phyloP scores from a whole-genome alignment of 139 green algal species.

The Prasinococcaceae sp. region DNA sequence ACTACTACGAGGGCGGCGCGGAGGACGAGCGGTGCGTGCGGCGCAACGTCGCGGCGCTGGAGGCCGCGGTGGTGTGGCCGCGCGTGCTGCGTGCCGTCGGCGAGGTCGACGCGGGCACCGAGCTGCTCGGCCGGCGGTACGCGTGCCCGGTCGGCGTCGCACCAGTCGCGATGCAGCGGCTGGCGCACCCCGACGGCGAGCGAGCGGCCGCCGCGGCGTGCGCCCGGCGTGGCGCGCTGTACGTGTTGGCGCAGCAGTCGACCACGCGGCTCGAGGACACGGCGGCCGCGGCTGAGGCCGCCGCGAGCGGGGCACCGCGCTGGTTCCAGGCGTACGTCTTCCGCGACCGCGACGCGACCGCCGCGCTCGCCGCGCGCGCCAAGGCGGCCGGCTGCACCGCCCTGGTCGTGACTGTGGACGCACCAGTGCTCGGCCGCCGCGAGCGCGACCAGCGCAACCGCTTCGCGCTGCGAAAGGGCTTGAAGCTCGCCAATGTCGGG shows the following conservation, averaged over 20 bases:
- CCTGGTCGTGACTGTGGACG: constrained; percentile 77
- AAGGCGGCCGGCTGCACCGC: constrained; percentile 51
- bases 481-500: constrained; percentile 36
- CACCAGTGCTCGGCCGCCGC: constrained; percentile 44
- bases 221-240: constrained; percentile 17
- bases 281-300: neutral
- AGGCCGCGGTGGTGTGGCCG: neutral
- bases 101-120: neutral
- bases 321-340: constrained; percentile 69
- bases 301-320: neutral
- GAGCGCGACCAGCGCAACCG: constrained; percentile 53
- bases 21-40: neutral
- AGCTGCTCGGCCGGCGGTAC: neutral
- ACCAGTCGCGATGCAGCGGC: constrained; percentile 57
- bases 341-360: constrained; percentile 42
- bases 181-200: constrained; percentile 51
- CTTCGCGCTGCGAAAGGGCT: constrained; percentile 35
- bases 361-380: constrained; percentile 42
- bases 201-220: constrained; percentile 34
- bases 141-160: constrained; percentile 44
- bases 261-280: constrained; percentile 1
- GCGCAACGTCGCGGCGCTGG: neutral
- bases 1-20: constrained; percentile 5
- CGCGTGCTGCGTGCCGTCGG: neutral
- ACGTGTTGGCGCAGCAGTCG: neutral